phyloP scores from a whole-genome alignment of 768 basidiomycete genomes.

The Suillus paluster region DNA sequence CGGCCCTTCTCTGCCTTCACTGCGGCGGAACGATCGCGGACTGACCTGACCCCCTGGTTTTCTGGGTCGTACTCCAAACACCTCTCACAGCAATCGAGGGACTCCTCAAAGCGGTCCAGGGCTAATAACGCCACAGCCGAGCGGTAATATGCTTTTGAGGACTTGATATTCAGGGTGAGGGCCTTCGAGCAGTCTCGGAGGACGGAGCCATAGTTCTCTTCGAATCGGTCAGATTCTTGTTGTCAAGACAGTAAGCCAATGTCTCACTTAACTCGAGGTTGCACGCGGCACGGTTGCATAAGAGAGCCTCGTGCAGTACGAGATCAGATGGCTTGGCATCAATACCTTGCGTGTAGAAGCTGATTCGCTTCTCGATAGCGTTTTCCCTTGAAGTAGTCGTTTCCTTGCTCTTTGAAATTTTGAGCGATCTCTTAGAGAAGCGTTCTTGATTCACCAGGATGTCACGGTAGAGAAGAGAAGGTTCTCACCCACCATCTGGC shows the following conservation, averaged over 20 bases:
- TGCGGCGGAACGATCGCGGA: slow-evolving; percentile 53
- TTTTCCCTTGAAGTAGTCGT: slow-evolving; percentile 90
- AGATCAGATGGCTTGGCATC: slow-evolving; percentile 79
- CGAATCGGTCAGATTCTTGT: slow-evolving; percentile 1
- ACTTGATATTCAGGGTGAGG: slow-evolving; percentile 60
- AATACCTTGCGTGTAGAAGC: slow-evolving; percentile 90
- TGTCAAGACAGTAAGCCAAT: not conserved
- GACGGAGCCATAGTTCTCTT: slow-evolving; percentile 89
- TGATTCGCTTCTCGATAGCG: slow-evolving; percentile 84
- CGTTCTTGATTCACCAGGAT: not conserved
- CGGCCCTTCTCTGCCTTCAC: slow-evolving; percentile 54
- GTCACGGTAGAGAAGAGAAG: not conserved
- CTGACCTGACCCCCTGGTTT: slow-evolving; percentile 55
- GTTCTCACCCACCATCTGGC: slow-evolving; percentile 79
- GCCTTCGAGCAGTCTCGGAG: slow-evolving; percentile 84
- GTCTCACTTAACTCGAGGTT: slow-evolving; percentile 84
- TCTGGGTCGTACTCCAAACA: slow-evolving; percentile 63
- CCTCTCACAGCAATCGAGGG: slow-evolving; percentile 77
- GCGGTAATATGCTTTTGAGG: slow-evolving; percentile 87
- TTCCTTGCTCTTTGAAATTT: slow-evolving; percentile 95
- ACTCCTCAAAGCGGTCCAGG: slow-evolving; percentile 79
- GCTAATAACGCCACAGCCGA: slow-evolving; percentile 78
- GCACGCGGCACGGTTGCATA: slow-evolving; percentile 91
- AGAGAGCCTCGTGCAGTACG: slow-evolving; percentile 62
- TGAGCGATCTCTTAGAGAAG: slow-evolving; percentile 72